phyloP scores from a whole-genome alignment of 495 filamentous ascomycete species.

The Parathielavia appendiculata region DNA sequence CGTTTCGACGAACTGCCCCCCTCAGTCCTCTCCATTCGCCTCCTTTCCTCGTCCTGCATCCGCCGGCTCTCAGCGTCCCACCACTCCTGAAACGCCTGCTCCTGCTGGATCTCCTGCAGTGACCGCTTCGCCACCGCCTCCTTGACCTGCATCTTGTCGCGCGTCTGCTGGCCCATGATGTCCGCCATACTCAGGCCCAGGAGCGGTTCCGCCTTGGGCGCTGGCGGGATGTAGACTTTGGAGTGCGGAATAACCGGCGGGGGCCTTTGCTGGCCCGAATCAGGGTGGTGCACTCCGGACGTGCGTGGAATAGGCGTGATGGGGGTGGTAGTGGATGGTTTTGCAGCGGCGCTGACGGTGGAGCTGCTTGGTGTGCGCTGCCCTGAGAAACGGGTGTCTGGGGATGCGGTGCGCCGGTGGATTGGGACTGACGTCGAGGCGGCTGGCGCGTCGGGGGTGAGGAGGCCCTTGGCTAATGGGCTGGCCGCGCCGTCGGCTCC shows the following conservation, averaged over 20 bases:
- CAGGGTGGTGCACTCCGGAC: neutral
- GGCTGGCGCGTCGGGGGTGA: constrained; percentile 29
- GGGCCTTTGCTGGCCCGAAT: neutral
- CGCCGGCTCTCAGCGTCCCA: constrained; percentile 88
- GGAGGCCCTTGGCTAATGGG: constrained; percentile 39
- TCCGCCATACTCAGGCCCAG: constrained; percentile 73
- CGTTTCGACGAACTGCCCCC: neutral
- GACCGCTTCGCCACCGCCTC: constrained; percentile 83
- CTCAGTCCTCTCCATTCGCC: constrained; percentile 26
- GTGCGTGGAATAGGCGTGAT: constrained; percentile 11
- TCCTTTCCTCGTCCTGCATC: constrained; percentile 59
- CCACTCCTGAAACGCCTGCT: constrained; percentile 97
- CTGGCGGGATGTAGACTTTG: constrained; percentile 44
- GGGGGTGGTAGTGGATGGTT: constrained; percentile 17
- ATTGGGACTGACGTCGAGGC: constrained; percentile 32
- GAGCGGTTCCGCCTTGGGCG: constrained; percentile 48
- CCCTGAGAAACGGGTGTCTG: constrained; percentile 52
- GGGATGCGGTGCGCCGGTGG: constrained; percentile 46
- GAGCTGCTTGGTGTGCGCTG: constrained; percentile 33
- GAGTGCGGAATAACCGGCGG: constrained; percentile 44
- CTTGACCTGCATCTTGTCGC: constrained; percentile 73
- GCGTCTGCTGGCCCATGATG: constrained; percentile 80
- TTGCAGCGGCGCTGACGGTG: constrained; percentile 5
- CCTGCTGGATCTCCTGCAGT: constrained; percentile 87
- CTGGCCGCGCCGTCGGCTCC: constrained; percentile 30